Evolutionary conservation across 2,329 filamentous ascomycete species (phyloP), one percentile per base, ranked within the genome.

Genomic region (Colletotrichum phormii): DNA sequence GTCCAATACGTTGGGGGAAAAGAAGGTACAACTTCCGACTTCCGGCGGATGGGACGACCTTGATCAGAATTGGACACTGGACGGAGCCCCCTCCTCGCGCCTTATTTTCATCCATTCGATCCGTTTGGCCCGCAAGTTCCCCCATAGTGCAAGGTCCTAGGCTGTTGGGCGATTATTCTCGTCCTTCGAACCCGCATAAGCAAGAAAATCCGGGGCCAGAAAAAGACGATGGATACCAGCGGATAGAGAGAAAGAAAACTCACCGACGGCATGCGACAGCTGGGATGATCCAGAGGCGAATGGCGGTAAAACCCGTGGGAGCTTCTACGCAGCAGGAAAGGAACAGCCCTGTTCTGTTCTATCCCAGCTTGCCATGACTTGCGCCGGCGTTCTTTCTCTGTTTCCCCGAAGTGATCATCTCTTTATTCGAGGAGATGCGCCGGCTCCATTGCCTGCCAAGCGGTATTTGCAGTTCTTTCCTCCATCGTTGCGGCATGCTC

Each of bases 11-110:
- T 35, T 64, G 35, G 18, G 35, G 35, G 18, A 26, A n/a, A 59
- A 63, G n/a, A 37, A 29, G 65, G 42, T 55, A 68, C 35, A 29
- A 31, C 33, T 70, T 61, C 66, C 66, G 70, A 64, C 33, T 64
- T 70, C 66, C 66, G 66, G 59, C 42, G 33, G 54, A 64, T 72
- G 60, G 60, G 55, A 60, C 37, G 70, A 57, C 65, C 66, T 60
- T 61, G 70, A 11, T 15, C 26, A 33, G 26, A 57, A 15, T 15
- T 29, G 15, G 8, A 55, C n/a, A 35, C 22, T 8, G 33, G 42
- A 59, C 29, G 33, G 33, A 67, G 58, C 33, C 24, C 42, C 26
- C 49, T 67, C 8, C 31, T 33, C 18, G 13, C 63, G 64, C 68
- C 49, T 54, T 59, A 58, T 59, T 63, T 67, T 53, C 31, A 5